These are phyloP conservation scores for Scheffersomyces segobiensis DNA, from an alignment of 1,139 yeast species.

Conservation along the genomic window DNA sequence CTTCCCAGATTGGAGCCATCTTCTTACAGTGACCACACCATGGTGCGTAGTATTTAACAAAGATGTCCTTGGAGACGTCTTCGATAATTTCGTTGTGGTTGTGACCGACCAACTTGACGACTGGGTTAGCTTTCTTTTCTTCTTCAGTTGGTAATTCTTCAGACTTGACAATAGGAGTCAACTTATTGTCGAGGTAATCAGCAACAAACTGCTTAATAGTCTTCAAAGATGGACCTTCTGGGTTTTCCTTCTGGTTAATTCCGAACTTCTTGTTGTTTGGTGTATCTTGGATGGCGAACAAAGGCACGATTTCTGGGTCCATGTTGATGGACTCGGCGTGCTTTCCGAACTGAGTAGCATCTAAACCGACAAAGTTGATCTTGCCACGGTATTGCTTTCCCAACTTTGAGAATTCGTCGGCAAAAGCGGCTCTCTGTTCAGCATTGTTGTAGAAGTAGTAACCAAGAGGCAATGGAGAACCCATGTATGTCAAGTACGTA, in stretches of 20 bases:
- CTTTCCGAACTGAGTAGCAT: constrained; percentile 77
- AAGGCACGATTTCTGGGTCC: constrained; percentile 80
- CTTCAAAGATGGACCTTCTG: constrained; percentile 40
- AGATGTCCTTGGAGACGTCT: constrained; percentile 77
- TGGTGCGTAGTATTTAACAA: constrained; percentile 95
- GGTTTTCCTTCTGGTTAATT: constrained; percentile 46
- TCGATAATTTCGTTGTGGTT: constrained; percentile 71
- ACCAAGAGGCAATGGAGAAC: constrained; percentile 74
- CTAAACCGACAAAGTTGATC: constrained; percentile 84
- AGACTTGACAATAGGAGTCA: constrained; percentile 76
- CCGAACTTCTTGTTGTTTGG: constrained; percentile 74
- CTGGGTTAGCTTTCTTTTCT: constrained; percentile 72
- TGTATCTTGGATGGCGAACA: constrained; percentile 83
- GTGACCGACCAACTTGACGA: constrained; percentile 79
- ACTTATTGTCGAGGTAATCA: constrained; percentile 62
- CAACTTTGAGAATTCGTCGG: constrained; percentile 54
- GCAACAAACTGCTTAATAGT: constrained; percentile 61
- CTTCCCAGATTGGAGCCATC: constrained; percentile 90
- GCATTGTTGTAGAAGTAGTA: constrained; percentile 78
- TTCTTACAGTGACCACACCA: constrained; percentile 99
- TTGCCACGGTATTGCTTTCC: constrained; percentile 80
- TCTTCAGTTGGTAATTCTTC: constrained; percentile 74
- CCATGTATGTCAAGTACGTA: constrained; percentile 75
- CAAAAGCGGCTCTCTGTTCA: constrained; percentile 63
- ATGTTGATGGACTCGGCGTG: constrained; percentile 89